Conservation (phyloP, 352 stramenopile genomes). For the Globisporangium heterothallicum region DNA sequence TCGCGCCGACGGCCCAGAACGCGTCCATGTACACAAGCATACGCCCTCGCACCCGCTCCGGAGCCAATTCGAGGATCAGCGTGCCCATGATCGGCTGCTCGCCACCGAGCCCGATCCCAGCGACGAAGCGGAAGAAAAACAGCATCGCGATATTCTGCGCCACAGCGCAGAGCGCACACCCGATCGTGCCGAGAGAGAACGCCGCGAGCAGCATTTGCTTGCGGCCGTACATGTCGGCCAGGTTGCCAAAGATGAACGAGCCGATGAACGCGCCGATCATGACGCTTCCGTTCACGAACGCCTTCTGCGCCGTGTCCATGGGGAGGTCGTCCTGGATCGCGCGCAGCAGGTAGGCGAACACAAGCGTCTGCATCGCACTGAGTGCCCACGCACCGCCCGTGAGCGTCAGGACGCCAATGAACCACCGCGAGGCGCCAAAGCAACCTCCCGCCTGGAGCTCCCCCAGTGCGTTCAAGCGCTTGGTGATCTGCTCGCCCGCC, state of each 20-base stretch:
- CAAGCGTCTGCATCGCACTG: constrained; percentile 23
- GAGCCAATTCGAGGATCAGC: constrained; percentile 21
- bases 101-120: constrained; percentile 12
- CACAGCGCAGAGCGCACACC: constrained; percentile 2
- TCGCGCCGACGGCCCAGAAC: constrained; percentile 21
- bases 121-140: constrained; percentile 3
- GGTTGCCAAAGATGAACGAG: constrained; percentile 7
- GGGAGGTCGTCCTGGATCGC: constrained; percentile 10
- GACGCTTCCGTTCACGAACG: constrained; percentile 11
- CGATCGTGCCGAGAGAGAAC: not conserved
- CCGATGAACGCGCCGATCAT: constrained; percentile 22
- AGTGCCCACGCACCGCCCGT: constrained; percentile 19
- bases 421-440: constrained; percentile 14
- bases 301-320: constrained; percentile 7
- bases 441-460: not conserved
- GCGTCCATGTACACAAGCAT: constrained; percentile 22
- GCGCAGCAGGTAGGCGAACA: constrained; percentile 16
- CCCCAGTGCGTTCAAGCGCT: constrained; percentile 6
- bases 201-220: constrained; percentile 14
- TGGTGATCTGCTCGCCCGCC: constrained; percentile 6
- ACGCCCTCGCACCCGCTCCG: constrained; percentile 15
- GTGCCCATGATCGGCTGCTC: constrained; percentile 21
- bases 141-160: constrained; percentile 1
- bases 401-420: constrained; percentile 15
- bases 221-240: constrained; percentile 19